Evolutionary conservation across 805 yeast genomes (phyloP).

Genomic region (Saccharomyces mikatae): DNA sequence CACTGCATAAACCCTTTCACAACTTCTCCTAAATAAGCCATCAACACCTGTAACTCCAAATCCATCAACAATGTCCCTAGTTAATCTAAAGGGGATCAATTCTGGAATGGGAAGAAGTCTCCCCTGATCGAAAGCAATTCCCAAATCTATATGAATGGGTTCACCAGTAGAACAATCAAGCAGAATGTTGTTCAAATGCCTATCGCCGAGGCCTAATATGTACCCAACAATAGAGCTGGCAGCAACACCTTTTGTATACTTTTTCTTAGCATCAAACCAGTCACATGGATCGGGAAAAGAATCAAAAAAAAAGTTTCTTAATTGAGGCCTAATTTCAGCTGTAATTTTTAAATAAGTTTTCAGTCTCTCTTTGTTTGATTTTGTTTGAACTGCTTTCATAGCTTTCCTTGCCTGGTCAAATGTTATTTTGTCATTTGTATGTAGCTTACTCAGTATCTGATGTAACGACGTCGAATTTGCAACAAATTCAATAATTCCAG

Average conservation of each 20-base stretch:
- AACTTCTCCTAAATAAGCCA: conserved; percentile 65
- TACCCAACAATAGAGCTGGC: conserved; percentile 81
- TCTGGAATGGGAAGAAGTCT: conserved; percentile 79
- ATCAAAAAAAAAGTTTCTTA: conserved; percentile 63
- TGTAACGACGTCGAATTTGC: conserved; percentile 62
- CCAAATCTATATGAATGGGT: conserved; percentile 91
- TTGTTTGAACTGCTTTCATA: conserved; percentile 53
- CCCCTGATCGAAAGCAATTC: conserved; percentile 96
- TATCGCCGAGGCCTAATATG: conserved; percentile 85
- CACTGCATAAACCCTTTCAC: conserved; percentile 66
- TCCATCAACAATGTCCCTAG: conserved; percentile 87
- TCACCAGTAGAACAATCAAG: conserved; percentile 80
- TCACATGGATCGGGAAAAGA: conserved; percentile 55
- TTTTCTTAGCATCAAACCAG: conserved; percentile 64
- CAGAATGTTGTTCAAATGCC: conserved; percentile 86
- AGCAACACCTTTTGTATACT: conserved; percentile 73
- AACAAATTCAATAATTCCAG: conserved; percentile 90
- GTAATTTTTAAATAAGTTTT: conserved; percentile 41
- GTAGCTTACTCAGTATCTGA: conserved; percentile 61
- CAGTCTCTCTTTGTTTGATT: conserved; percentile 37
- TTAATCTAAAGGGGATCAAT: conserved; percentile 83
- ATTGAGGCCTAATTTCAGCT: conserved; percentile 50
- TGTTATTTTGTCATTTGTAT: conserved; percentile 42
- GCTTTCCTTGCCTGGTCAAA: conserved; percentile 51
- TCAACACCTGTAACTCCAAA: conserved; percentile 80